Percentiles rank a stretch among this genome's conserved stretches.
phyloP scores from a whole-genome alignment of 257 asterid genomes.

The Gentiana macrophylla region DNA sequence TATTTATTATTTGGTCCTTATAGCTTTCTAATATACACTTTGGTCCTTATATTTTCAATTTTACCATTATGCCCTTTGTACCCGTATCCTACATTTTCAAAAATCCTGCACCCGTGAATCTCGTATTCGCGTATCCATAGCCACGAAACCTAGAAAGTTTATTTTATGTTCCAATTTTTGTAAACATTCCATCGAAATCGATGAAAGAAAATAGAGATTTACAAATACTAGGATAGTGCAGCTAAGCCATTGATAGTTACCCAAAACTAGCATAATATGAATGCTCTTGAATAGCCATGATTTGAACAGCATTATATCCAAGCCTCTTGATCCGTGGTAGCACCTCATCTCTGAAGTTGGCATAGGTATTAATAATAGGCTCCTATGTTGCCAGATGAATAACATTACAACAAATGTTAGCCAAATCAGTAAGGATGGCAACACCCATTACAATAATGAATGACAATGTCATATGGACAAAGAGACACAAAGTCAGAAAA shows the following conservation, averaged over 20 bases:
- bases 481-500: not conserved
- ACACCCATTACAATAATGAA: not conserved
- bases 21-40: too few species aligned
- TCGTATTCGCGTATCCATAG: too few species aligned
- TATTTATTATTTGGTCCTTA: too few species aligned
- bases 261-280: conserved; percentile 99
- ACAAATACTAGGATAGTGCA: conserved; percentile 4
- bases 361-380: conserved; percentile 79
- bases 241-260: conserved; percentile 28
- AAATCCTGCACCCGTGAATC: too few species aligned
- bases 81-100: too few species aligned
- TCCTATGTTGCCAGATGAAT: conserved; percentile 32
- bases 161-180: too few species aligned
- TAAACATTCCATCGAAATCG: too few species aligned
- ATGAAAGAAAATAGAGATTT: not conserved
- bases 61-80: too few species aligned
- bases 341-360: conserved; percentile 85
- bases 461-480: not conserved
- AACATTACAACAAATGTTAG: too few species aligned
- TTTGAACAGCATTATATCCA: conserved; percentile 97
- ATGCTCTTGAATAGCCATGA: conserved; percentile 99
- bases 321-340: conserved; percentile 96
- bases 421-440: not conserved
- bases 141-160: too few species aligned
- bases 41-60: too few species aligned